These are phyloP conservation scores for Monilinia fructicola DNA, from an alignment of 2,329 filamentous ascomycete species.

Conservation along the genomic window DNA sequence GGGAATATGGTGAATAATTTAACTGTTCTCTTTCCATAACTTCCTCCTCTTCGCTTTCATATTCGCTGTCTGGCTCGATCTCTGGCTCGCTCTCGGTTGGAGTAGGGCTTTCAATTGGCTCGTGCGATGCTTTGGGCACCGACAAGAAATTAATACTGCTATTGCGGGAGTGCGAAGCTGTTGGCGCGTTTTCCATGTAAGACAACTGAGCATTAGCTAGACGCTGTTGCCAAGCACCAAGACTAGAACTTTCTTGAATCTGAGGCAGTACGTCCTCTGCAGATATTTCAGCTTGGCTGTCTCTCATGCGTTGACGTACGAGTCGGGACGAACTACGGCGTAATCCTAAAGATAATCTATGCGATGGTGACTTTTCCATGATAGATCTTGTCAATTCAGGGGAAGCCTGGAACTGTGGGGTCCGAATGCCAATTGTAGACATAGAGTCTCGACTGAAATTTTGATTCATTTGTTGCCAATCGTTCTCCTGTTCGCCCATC, in stretches of 20 bases:
- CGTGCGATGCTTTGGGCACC: constrained; percentile 40
- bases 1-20: not conserved
- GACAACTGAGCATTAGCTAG: constrained; percentile 49
- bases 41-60: constrained; percentile 20
- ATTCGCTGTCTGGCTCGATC: constrained; percentile 15
- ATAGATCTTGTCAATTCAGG: constrained; percentile 31
- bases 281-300: constrained; percentile 34
- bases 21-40: not conserved
- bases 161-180: constrained; percentile 40
- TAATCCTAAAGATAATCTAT: constrained; percentile 44
- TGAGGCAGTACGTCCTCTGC: constrained; percentile 35
- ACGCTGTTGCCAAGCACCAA: constrained; percentile 48
- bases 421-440: constrained; percentile 33
- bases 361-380: constrained; percentile 26
- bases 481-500: constrained; percentile 59
- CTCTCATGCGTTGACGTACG: constrained; percentile 44
- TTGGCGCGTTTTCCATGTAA: constrained; percentile 46
- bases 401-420: constrained; percentile 30
- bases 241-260: constrained; percentile 41
- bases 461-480: constrained; percentile 59
- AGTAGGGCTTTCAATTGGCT: constrained; percentile 52
- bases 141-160: constrained; percentile 46
- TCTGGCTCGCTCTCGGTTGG: constrained; percentile 50
- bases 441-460: constrained; percentile 46
- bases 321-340: constrained; percentile 43